phyloP scores from a whole-genome alignment of 2,329 filamentous ascomycete species.

The Ophioceras dolichostomum region DNA sequence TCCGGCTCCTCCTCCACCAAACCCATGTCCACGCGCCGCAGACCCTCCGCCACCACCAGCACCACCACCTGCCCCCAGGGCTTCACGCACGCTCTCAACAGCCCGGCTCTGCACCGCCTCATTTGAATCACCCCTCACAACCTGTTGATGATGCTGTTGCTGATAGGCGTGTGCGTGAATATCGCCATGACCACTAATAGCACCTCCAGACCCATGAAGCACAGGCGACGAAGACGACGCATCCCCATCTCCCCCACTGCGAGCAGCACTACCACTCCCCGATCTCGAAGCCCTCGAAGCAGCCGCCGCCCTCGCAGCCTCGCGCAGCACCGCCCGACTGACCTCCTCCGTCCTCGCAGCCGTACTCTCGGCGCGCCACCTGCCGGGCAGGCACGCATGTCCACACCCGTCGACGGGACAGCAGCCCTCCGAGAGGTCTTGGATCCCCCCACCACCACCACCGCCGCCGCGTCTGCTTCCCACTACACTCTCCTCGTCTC shows the following conservation, averaged over 20 bases:
- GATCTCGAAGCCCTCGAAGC: constrained; percentile 4
- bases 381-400: constrained; percentile 48
- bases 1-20: not conserved
- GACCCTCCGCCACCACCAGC: constrained; percentile 4
- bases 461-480: not conserved
- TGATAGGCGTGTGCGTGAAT: constrained; percentile 6
- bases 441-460: no score
- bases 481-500: no score
- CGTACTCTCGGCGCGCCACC: constrained; percentile 35
- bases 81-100: constrained; percentile 46
- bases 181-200: not conserved
- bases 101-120: constrained; percentile 48
- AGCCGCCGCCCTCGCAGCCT: constrained; percentile 7
- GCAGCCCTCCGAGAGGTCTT: constrained; percentile 35
- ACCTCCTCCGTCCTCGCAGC: constrained; percentile 38
- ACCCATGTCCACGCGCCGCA: not conserved
- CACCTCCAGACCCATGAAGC: not conserved
- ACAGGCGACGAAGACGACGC: no score
- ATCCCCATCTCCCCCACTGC: no score
- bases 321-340: constrained; percentile 25
- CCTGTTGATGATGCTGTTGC: not conserved
- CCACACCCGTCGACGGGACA: constrained; percentile 55
- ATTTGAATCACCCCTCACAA: constrained; percentile 33
- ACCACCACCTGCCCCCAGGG: constrained; percentile 22
- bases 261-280: not conserved